Evolutionary conservation across 768 basidiomycete genomes (phyloP), one percentile per base, ranked within the genome.

Genomic region (Obba rivulosa): DNA sequence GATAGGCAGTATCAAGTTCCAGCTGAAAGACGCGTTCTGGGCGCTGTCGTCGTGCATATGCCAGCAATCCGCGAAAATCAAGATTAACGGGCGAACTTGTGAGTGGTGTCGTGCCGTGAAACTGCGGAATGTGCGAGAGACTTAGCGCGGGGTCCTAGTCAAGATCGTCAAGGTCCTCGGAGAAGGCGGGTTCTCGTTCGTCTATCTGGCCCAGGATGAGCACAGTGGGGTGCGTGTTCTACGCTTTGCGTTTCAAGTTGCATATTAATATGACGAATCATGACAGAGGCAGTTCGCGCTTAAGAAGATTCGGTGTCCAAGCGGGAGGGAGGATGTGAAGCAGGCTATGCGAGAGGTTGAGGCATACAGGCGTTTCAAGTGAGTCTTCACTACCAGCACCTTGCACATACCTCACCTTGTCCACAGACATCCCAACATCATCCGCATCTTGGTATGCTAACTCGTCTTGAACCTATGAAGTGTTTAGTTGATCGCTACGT

Each of bases 11-110:
- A 48, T 63, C 45, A 63, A 63, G 45, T 63, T 46, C 58, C 83
- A 84, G 54, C 81, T 81, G 16, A 90, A 88, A 60, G 91, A 94
- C 62, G 85, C 87, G 1, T 63, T 92, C 11, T 87, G 81, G 76
- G 87, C 86, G 8, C 68, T 94, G 21, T 82, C 90, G 0, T 86
- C 86, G 10, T 90, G 89, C 65, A 64, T 89, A 34, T 91, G 85
- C 69, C 79, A 81, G 62, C 85, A 82, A 62, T 79, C 89, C 38
- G 85, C 92, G 14, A 91, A 83, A 50, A 76, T 97, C 51, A 96
- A 98, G 72, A 93, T 99, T 52, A 96, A 95, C 57, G 95, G 95
- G 34, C 79, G 95, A 56, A 89, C 91, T 35, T 98, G 88, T 90
- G 57, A 75, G 84, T 77, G 48, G 14, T 18, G 1, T 2, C 14